Evolutionary conservation across 2,329 filamentous ascomycete species (phyloP).

Genomic region (Sporothrix brasiliensis): DNA sequence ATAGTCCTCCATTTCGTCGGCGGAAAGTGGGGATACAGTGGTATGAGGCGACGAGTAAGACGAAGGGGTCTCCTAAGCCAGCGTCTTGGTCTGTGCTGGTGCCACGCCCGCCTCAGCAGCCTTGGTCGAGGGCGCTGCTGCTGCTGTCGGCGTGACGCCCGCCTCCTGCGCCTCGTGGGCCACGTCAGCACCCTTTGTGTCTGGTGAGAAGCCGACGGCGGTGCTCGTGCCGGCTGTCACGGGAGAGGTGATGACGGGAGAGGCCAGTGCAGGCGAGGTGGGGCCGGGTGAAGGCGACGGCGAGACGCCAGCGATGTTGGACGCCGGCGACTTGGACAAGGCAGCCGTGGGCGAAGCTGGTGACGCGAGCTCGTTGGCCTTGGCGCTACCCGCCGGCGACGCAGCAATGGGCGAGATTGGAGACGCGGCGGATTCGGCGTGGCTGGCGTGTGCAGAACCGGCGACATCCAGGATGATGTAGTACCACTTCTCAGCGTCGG

Average conservation of each 20-base stretch:
- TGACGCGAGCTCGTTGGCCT: conserved; percentile 10
- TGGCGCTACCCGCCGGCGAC: conserved; percentile 37
- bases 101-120: conserved; percentile 23
- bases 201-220: conserved; percentile 33
- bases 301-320: background rate
- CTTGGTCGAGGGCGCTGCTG: conserved; percentile 39
- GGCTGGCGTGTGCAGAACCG: conserved; percentile 52
- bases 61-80: conserved; percentile 19
- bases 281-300: conserved; percentile 1
- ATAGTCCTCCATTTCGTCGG: conserved; percentile 24
- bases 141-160: conserved; percentile 44
- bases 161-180: conserved; percentile 51
- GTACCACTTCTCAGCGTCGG: conserved; percentile 85
- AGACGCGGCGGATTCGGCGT: conserved; percentile 39
- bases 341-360: conserved; percentile 12
- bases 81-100: conserved; percentile 9
- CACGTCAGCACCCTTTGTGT: background rate
- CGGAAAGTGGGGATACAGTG: background rate
- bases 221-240: conserved; percentile 27
- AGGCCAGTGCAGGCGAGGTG: conserved; percentile 10
- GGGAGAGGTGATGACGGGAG: conserved; percentile 12
- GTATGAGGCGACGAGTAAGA: background rate
- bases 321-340: background rate
- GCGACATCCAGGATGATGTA: conserved; percentile 67
- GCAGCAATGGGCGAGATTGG: conserved; percentile 43